Evolutionary conservation across 805 yeast genomes (phyloP), one percentile per base, ranked within the genome.

Genomic region (Schwanniomyces pseudopolymorphus): DNA sequence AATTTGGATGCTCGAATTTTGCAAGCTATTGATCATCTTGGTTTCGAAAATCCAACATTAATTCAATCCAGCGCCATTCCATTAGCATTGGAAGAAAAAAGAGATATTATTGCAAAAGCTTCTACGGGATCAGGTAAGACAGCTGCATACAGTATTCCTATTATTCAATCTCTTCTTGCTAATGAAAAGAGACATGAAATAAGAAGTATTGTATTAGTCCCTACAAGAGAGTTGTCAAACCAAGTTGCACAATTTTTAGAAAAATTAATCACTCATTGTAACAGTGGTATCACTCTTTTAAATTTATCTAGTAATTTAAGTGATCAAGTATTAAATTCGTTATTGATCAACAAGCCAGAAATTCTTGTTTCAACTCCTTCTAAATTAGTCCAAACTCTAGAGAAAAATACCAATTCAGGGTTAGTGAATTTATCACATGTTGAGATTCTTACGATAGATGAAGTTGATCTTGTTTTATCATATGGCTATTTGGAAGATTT

Each of bases 51-150:
- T 60, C 98, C 99, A 8, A 94, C 98, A 1, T 76, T 89, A 47
- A 86, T 94, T 45, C 99, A 94, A 69, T 79, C 95, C 7, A 84
- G 84, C 60, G 87, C 96, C n/a, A 89, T 94, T 49, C 96, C 96
- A 37, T 70, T 94, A 42, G 97, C 99, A 0, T 69, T 94, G 44
- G 87, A 89, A 53, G 94, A 92, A 55, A 87, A 85, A 61, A 85
- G 90, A 70, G 97, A 92, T 63, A 86, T 92, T 52, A 85, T 92
- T 40, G 97, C 97, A 33, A 84, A 87, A 61, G 97, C 98, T 5
- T 83, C 89, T 21, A 92, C 99, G 0, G 99, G 99, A 3, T 87
- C 96, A 7, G 98, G 98, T 53, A 92, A 92, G 66, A 92, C 98
- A 0, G 87, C 89, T 9, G 96, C 97, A 1, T 92, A 92, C 62